Evolutionary conservation across 768 basidiomycete genomes (phyloP).

Genomic region (Asterophora parasitica): DNA sequence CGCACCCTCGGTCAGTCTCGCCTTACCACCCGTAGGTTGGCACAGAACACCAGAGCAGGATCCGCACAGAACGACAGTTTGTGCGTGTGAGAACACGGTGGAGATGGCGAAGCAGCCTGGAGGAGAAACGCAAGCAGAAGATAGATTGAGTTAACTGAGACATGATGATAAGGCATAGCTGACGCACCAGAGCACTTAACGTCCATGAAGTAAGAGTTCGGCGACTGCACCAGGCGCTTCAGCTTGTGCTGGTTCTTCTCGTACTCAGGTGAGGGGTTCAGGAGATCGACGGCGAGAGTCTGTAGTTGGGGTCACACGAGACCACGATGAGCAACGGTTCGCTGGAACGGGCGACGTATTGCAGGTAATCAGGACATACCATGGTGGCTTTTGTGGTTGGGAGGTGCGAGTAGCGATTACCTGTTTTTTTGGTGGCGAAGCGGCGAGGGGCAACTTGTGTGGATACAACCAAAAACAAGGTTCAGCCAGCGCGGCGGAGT

Average conservation of each 20-base stretch:
- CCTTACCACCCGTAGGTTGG: slow-evolving; percentile 98
- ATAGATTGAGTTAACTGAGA: slow-evolving; percentile 2
- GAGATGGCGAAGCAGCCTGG: slow-evolving; percentile 93
- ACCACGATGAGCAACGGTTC: background rate
- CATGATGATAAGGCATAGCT: background rate
- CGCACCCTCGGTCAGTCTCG: slow-evolving; percentile 95
- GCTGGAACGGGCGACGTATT: background rate
- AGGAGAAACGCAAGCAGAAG: slow-evolving; percentile 12
- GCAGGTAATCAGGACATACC: slow-evolving; percentile 18
- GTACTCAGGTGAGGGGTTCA: slow-evolving; percentile 87
- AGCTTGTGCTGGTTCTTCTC: slow-evolving; percentile 96
- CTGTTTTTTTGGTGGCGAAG: slow-evolving; percentile 30
- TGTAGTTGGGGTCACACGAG: slow-evolving; percentile 24
- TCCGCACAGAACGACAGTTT: slow-evolving; percentile 92
- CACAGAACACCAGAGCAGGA: slow-evolving; percentile 93
- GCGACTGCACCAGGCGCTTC: slow-evolving; percentile 97
- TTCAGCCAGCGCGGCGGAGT: slow-evolving; percentile 30
- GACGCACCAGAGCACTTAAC: slow-evolving; percentile 93
- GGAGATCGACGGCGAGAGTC: slow-evolving; percentile 97
- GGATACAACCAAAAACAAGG: slow-evolving; percentile 32
- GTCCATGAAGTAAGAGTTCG: slow-evolving; percentile 99
- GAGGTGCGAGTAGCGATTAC: slow-evolving; percentile 18
- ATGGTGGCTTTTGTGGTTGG: slow-evolving; percentile 26
- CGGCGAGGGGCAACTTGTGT: slow-evolving; percentile 33
- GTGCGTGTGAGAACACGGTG: slow-evolving; percentile 98